Base-by-base conservation (phyloP, 805 yeast genomes). In the Cyberlindnera japonica region DNA sequence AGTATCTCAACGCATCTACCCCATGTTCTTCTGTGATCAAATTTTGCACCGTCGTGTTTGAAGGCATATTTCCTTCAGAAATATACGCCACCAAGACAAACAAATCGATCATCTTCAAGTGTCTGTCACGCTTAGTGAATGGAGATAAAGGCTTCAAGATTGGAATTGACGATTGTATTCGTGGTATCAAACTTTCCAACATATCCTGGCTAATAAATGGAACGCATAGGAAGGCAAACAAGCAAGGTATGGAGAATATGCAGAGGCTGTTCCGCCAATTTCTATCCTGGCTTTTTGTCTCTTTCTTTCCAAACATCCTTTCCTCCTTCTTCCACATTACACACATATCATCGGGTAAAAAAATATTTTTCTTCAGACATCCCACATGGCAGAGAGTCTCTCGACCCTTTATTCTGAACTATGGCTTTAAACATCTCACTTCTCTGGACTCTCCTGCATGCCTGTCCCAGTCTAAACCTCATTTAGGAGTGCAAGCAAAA, bases 271-370 rank as follows among this genome's bases (percentile, higher is more conserved):
- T 79, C 11, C 40, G 49, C 3, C 47, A 53, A 3, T 77, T 85
- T 35, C 20, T 83, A 1, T 35, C 37, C 2, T 90, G 95, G 95
- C 35, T 83, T 2, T 73, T 83, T 29, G 46, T 59, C 0, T 28
- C 25, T 0, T 68, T 79, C 37, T 47, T 85, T 1, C 62, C 72
- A 7, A 67, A 63, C 14, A 44, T 84, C 1, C 49, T 85, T 0
- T 58, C 65, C 0, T 58, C 73, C 0, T 77, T 75, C 51, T 89
- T 87, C 64, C 81, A 84, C 54, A 79, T 82, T 5, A 81, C 93
- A 0, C 83, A 80, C 35, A 59, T 67, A 1, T 72, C 76, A 9
- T 66, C 69, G 0, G 55, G 65, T 0, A 60, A 55, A 9, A 60
- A 62, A 4, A 43, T 76, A 0, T 38, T 68, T 0, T 85, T 67